Evolutionary conservation across 495 filamentous ascomycete genomes (phyloP).

Genomic region (Hypoxylon trugodes): DNA sequence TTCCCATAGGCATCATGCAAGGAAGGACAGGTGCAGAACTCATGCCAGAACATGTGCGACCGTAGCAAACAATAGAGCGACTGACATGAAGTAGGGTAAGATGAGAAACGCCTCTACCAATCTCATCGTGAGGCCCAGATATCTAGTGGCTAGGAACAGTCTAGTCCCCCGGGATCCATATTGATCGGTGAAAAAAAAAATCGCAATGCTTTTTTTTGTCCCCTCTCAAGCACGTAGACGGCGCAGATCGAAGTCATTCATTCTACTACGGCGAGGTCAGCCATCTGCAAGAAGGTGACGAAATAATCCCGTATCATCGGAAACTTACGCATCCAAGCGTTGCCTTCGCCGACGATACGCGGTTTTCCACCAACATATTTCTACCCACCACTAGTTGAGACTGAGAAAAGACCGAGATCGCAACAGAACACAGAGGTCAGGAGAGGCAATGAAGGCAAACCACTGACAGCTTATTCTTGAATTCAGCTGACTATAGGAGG

Average conservation of each 20-base stretch:
- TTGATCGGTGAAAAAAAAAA: constrained; percentile 21
- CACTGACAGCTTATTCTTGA: neutral
- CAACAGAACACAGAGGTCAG: neutral
- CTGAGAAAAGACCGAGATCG: neutral
- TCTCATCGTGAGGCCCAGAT: constrained; percentile 7
- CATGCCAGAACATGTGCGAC: constrained; percentile 12
- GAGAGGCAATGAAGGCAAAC: constrained; percentile 6
- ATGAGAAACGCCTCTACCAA: constrained; percentile 24
- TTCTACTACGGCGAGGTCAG: constrained; percentile 1
- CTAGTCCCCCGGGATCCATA: neutral
- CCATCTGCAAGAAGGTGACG: constrained; percentile 4
- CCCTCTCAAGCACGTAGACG: neutral
- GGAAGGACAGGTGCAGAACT: constrained; percentile 28
- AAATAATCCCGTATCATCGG: constrained; percentile 9
- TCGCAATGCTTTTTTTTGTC: neutral
- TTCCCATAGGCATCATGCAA: constrained; percentile 13
- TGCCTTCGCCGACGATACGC: constrained; percentile 5
- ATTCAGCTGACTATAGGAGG: constrained; percentile 8
- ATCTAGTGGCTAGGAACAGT: neutral
- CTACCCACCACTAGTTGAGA: neutral
- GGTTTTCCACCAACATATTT: neutral
- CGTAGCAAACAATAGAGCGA: constrained; percentile 20
- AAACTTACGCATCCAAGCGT: neutral
- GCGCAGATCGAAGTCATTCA: neutral
- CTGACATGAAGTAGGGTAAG: constrained; percentile 8